Evolutionary conservation across 805 yeast species (phyloP).

Genomic region (Candida ipomoeae): DNA sequence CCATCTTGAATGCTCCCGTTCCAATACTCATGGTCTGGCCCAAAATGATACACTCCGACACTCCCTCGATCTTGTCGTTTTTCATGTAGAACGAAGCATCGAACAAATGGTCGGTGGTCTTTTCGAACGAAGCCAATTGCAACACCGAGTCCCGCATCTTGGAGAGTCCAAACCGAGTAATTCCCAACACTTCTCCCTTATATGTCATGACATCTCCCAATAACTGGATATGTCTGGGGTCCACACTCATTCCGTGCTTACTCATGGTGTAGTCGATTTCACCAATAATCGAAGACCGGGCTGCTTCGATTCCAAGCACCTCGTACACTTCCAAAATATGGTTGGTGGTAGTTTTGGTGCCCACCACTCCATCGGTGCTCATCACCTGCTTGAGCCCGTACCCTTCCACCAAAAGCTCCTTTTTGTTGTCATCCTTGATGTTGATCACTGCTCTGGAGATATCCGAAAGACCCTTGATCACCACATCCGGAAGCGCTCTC

Average conservation of each 20-base stretch:
- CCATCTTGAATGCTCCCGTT: slow-evolving; percentile 91
- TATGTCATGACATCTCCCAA: slow-evolving; percentile 98
- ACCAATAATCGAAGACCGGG: slow-evolving; percentile 83
- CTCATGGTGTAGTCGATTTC: slow-evolving; percentile 98
- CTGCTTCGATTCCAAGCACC: slow-evolving; percentile 97
- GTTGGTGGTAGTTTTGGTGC: slow-evolving; percentile 81
- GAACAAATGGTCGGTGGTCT: slow-evolving; percentile 96
- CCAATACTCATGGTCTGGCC: slow-evolving; percentile 98
- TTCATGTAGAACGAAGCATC: slow-evolving; percentile 99
- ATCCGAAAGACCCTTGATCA: slow-evolving; percentile 88
- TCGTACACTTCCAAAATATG: slow-evolving; percentile 86
- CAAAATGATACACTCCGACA: slow-evolving; percentile 91
- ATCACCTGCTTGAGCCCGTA: slow-evolving; percentile 94
- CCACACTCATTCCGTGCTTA: slow-evolving; percentile 99
- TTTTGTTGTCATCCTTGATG: slow-evolving; percentile 77
- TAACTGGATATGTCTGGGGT: slow-evolving; percentile 97
- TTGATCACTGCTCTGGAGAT: slow-evolving; percentile 96
- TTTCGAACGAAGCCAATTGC: slow-evolving; percentile 95
- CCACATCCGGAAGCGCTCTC: slow-evolving; percentile 79
- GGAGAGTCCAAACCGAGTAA: slow-evolving; percentile 95
- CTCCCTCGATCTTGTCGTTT: slow-evolving; percentile 94
- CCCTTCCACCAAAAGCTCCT: slow-evolving; percentile 94
- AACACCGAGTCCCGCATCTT: slow-evolving; percentile 98
- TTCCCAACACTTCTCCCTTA: slow-evolving; percentile 97
- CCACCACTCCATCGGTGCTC: slow-evolving; percentile 96